Base-by-base conservation (phyloP, 768 basidiomycete species). In the Dendrothele bispora region DNA sequence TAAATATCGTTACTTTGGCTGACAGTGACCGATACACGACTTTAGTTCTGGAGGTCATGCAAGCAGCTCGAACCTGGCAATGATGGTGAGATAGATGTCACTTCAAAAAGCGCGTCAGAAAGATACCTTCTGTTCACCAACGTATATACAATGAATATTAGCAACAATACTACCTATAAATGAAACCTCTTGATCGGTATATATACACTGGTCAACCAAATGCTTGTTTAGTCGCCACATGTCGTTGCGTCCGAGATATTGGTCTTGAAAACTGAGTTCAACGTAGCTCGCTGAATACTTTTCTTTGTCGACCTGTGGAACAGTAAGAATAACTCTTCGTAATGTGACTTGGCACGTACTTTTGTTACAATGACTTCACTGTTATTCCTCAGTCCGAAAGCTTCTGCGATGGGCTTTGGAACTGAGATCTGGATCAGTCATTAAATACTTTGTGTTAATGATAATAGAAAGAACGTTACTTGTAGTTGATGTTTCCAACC, bases 171-270 rank as follows among this genome's bases (percentile, higher is more conserved):
- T 78, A 3, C 91, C 91, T 28, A 94, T 82, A 61, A 97, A 93
- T 2, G 80, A 77, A 21, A 98, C 77, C 43, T 92, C 90, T 64
- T 98, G 90, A 49, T 88, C 83, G 1, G 81, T 77, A 60, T 92
- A 87, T 18, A 97, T 72, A 59, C 91, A 94, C 56, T 85, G 84
- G 7, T 84, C 86, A 22, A 84, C 83, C 14, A 98, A 75, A 42
- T 85, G 77, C 61, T 88, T 84, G n/a, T 84, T 85, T 7, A 98
- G 74, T 39, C 93, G 75, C 92, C 95, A 98, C 93, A 97, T 95
- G 55, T 98, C 97, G 51, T 89, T 92, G 38, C 97, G 82, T 14
- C 95, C 95, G 14, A 98, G 75, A 62, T 98, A 98, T 61, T 95
- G 93, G 62, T 97, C 94, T 53, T 91, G 89, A 60, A 98, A 98